These are phyloP conservation scores for Taphrina wiesneri DNA, from an alignment of 1,139 yeast genomes.

Conservation along the genomic window DNA sequence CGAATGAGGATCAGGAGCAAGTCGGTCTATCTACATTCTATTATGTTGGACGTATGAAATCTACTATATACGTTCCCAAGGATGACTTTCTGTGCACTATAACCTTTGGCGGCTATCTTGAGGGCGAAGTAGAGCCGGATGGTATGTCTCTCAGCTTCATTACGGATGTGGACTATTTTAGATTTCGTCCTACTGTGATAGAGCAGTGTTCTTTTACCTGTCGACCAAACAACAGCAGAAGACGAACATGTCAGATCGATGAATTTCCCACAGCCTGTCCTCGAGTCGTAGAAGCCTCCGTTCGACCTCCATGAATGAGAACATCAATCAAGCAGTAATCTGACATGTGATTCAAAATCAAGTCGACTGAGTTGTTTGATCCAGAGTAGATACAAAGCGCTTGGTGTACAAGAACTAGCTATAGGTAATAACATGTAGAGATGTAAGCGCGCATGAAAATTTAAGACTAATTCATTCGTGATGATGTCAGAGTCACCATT, in stretches of 20 bases:
- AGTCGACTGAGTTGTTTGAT: too few relatives aligned
- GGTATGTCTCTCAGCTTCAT: not conserved
- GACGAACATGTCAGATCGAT: not conserved
- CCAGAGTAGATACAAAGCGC: too few relatives aligned
- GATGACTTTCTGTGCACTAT: not conserved
- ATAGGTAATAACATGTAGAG: too few relatives aligned
- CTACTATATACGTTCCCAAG: not conserved
- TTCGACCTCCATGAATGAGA: too few relatives aligned
- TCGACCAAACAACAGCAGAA: not conserved
- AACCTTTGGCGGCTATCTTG: not conserved
- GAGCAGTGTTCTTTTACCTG: not conserved
- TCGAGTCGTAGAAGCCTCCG: not conserved
- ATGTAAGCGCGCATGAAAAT: too few relatives aligned
- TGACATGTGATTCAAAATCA: not conserved
- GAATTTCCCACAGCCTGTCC: not conserved
- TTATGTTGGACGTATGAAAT: not conserved
- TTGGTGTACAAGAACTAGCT: too few relatives aligned
- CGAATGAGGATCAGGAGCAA: too few relatives aligned
- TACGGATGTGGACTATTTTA: not conserved
- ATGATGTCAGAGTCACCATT: too few relatives aligned
- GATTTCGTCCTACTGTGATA: not conserved
- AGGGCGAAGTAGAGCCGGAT: not conserved
- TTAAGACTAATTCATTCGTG: too few relatives aligned
- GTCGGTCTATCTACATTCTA: not conserved
- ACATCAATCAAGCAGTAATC: too few relatives aligned